Conservation (phyloP, 2,329 filamentous ascomycete genomes). For the Aulographum hederae region DNA sequence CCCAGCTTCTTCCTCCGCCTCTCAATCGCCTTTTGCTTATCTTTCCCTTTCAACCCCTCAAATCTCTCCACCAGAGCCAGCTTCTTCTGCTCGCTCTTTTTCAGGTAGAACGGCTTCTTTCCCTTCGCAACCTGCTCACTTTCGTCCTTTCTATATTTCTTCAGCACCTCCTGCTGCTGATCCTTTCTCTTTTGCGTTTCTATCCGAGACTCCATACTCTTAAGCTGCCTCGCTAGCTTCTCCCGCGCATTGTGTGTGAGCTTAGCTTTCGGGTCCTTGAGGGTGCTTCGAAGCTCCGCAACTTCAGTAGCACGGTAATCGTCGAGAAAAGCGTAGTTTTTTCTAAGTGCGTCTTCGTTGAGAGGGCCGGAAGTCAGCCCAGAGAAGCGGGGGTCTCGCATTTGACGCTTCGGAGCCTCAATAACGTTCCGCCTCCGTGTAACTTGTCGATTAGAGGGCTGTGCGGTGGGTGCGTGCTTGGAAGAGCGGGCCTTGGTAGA, state of each 20-base stretch:
- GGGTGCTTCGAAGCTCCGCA: slow-evolving; percentile 46
- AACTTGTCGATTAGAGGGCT: slow-evolving; percentile 69
- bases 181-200: slow-evolving; percentile 54
- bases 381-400: slow-evolving; percentile 81
- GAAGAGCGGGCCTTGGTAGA: slow-evolving; percentile 34
- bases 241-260: slow-evolving; percentile 47
- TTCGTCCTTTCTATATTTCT: slow-evolving; percentile 64
- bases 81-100: slow-evolving; percentile 81
- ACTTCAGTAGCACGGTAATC: slow-evolving; percentile 79
- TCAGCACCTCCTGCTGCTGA: slow-evolving; percentile 46
- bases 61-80: slow-evolving; percentile 62
- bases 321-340: slow-evolving; percentile 74
- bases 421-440: slow-evolving; percentile 63
- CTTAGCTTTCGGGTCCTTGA: slow-evolving; percentile 16
- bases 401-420: slow-evolving; percentile 27
- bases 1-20: slow-evolving; percentile 78
- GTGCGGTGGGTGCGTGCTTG: slow-evolving; percentile 78
- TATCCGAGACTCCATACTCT: slow-evolving; percentile 63
- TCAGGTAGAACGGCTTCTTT: slow-evolving; percentile 85
- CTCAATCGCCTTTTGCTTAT: slow-evolving; percentile 73
- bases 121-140: slow-evolving; percentile 72
- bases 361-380: slow-evolving; percentile 32
- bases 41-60: slow-evolving; percentile 64
- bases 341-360: slow-evolving; percentile 41
- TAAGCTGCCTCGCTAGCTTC: slow-evolving; percentile 51